Evolutionary conservation across 1,284 basidiomycete species (phyloP).

Genomic region (Boletus subluridellus): DNA sequence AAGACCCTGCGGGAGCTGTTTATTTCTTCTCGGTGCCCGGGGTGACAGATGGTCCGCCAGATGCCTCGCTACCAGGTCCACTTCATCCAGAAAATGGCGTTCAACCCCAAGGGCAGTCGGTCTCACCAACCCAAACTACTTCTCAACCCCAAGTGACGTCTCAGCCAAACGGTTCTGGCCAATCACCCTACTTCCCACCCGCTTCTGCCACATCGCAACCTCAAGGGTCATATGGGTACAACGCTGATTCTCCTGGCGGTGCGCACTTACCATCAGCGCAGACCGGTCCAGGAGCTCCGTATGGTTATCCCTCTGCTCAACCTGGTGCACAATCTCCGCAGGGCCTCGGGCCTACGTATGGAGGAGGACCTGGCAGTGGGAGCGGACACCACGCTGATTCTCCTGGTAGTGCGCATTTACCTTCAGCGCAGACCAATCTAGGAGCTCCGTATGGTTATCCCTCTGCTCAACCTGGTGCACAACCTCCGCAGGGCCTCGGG

Average conservation of each 20-base stretch:
- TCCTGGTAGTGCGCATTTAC: too few relatives aligned
- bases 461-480: too few relatives aligned
- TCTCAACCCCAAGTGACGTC: conserved; percentile 17
- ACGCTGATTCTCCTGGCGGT: conserved; percentile 6
- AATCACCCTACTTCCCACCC: conserved; percentile 19
- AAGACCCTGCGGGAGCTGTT: conserved; percentile 63
- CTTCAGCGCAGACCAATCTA: too few relatives aligned
- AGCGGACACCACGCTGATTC: too few relatives aligned
- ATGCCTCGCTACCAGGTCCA: conserved; percentile 6
- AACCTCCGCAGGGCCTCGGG: too few relatives aligned
- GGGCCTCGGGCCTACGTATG: too few relatives aligned
- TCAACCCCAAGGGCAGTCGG: conserved; percentile 20
- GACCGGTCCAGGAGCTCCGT: conserved; percentile 9
- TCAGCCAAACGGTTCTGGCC: conserved; percentile 13
- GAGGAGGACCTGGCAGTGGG: too few relatives aligned
- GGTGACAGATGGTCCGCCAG: conserved; percentile 43
- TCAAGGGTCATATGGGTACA: conserved; percentile 27
- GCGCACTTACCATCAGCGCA: conserved; percentile 6
- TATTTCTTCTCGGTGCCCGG: conserved; percentile 75
- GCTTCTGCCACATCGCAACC: conserved; percentile 13
- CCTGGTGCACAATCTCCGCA: too few relatives aligned
- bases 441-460: too few relatives aligned
- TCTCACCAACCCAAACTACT: conserved; percentile 15
- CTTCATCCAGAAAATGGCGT: conserved; percentile 8
- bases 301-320: conserved; percentile 11